phyloP scores from a whole-genome alignment of 2,329 filamentous ascomycete genomes.

The Iodosphaeria phyllophila region DNA sequence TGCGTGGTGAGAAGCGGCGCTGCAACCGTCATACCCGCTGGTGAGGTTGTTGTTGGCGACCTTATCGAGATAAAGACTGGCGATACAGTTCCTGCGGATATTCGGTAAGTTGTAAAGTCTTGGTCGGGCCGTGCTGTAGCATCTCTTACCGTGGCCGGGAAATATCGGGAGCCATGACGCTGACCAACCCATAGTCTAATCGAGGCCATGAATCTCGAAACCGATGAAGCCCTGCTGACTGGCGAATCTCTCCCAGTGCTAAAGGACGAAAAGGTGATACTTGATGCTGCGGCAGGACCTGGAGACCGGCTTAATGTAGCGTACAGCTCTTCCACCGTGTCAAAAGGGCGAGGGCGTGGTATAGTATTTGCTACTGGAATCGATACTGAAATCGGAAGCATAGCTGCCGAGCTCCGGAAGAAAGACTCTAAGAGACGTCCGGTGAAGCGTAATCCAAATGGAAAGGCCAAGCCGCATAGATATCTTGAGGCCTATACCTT shows the following conservation, averaged over 20 bases:
- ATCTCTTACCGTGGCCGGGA: not conserved
- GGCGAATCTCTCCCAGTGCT: slow-evolving; percentile 42
- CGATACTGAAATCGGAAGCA: slow-evolving; percentile 44
- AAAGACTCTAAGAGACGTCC: slow-evolving; percentile 30
- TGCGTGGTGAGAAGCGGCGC: slow-evolving; percentile 30
- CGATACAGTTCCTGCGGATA: slow-evolving; percentile 23
- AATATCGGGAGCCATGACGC: too few species aligned
- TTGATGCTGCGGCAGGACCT: slow-evolving; percentile 31
- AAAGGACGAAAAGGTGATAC: slow-evolving; percentile 29
- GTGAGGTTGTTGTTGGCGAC: slow-evolving; percentile 36
- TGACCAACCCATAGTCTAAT: slow-evolving; percentile 20
- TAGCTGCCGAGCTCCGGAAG: slow-evolving; percentile 39
- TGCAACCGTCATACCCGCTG: slow-evolving; percentile 29
- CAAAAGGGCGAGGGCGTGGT: slow-evolving; percentile 39
- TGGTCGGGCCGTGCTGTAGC: not conserved
- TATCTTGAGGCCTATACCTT: slow-evolving; percentile 25
- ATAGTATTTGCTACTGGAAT: slow-evolving; percentile 42
- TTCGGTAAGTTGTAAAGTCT: slow-evolving; percentile 16
- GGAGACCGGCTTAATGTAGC: slow-evolving; percentile 45
- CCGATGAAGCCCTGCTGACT: slow-evolving; percentile 43
- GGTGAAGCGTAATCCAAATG: slow-evolving; percentile 31
- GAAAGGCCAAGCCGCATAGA: slow-evolving; percentile 31
- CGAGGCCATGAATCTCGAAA: slow-evolving; percentile 35
- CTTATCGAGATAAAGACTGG: slow-evolving; percentile 34
- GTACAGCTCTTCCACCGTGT: slow-evolving; percentile 43